Base-by-base conservation (phyloP, 305 asterid genomes). In the Fraxinus velutina region DNA sequence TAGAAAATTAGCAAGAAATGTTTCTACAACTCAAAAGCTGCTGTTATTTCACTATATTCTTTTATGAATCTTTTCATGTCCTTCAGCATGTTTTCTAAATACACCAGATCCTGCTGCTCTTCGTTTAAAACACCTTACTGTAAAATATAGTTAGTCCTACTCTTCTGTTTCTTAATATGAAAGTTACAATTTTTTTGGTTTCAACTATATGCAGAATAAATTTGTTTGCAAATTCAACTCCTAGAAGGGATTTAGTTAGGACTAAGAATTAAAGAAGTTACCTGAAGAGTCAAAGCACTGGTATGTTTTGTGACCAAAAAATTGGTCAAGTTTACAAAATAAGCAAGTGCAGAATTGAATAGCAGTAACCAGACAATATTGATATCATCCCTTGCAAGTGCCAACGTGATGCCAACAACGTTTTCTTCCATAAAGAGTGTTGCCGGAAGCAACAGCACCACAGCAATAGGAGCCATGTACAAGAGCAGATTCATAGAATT, bases 281-380 rank as follows among this genome's bases (percentile, higher is more conserved):
- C 98, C 97, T 93, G 98, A 77, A 93, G 97, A 24, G 98, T 93
- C 78, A 93, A 88, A 75, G 98, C 94, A 80, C 98, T 93, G 84
- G 97, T 92, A 88, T 91, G 95, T 76, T 91, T 90, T 21, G 98
- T 93, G 88, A 93, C 97, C 92, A 92, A 89, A 78, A 93, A 93
- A 84, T 92, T 91, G 84, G 97, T 93, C 93, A 93, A 86, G 83
- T 93, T 93, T 57, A 92, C 97, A 85, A 83, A 91, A 86, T 92
- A 92, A 2, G 98, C 98, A 42, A 93, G 92, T 15, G 90, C 93
- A 76, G 98, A 89, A 83, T 92, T 93, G 92, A 93, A 90, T 81
- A 93, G 84, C 87, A 92, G 91, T 37, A 89, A 84, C 95, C 98
- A 92, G 47, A 93, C 79, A 62, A 93, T 90, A 83, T 74, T 86